phyloP scores from a whole-genome alignment of 2,329 filamentous ascomycete species.

The Nannizziopsis arthrosporioides region DNA sequence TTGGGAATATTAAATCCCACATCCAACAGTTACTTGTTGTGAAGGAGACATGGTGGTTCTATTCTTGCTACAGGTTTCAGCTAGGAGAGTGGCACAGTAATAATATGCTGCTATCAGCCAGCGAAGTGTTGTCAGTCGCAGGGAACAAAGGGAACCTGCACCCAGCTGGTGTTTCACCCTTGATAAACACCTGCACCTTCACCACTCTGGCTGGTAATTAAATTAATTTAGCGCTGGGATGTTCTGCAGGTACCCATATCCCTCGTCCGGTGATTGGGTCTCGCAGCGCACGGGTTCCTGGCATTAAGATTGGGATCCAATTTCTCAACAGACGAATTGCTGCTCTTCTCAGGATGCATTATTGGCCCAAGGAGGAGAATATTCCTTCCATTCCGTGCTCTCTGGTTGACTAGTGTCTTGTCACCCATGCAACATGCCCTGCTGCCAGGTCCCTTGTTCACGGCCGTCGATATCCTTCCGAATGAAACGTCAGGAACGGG shows the following conservation, averaged over 20 bases:
- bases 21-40: too few species aligned
- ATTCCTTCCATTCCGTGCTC: neutral
- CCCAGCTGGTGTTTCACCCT: too few species aligned
- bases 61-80: too few species aligned
- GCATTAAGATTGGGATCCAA: neutral
- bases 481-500: neutral
- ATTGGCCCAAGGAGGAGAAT: neutral
- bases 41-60: too few species aligned
- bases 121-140: too few species aligned
- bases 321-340: neutral
- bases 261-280: neutral
- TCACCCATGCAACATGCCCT: neutral
- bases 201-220: neutral
- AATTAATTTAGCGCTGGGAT: neutral
- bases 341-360: neutral
- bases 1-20: neutral
- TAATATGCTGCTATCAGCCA: too few species aligned
- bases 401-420: neutral
- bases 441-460: neutral
- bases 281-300: conserved; percentile 1
- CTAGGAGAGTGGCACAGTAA: too few species aligned
- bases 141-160: too few species aligned
- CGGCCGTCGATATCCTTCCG: neutral
- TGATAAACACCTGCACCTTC: too few species aligned
- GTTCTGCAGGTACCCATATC: conserved; percentile 6